These are phyloP conservation scores for Pichia californica DNA, from an alignment of 805 yeast genomes.

Conservation along the genomic window DNA sequence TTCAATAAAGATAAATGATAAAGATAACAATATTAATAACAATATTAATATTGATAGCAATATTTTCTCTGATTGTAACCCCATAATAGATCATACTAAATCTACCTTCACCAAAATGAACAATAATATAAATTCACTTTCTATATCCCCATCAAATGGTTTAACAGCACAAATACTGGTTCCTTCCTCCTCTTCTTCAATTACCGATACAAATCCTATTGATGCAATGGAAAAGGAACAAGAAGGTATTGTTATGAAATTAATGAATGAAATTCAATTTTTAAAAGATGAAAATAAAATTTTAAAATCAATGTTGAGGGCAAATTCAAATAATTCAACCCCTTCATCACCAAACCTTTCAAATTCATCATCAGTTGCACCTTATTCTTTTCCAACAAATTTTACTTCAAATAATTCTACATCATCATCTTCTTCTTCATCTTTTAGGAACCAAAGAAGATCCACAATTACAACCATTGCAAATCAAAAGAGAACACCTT, in stretches of 20 bases:
- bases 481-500: slow-evolving; percentile 18
- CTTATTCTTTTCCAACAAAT: slow-evolving; percentile 11
- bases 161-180: not conserved
- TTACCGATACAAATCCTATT: slow-evolving; percentile 33
- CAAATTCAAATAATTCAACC: not conserved
- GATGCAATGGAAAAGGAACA: slow-evolving; percentile 68
- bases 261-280: slow-evolving; percentile 54
- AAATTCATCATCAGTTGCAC: slow-evolving; percentile 13
- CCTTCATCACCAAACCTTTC: no score
- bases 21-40: no score
- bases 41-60: no score
- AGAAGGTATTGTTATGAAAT: slow-evolving; percentile 62
- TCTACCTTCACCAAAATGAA: no score
- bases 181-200: not conserved
- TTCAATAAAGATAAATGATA: no score
- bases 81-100: no score
- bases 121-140: not conserved
- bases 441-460: slow-evolving; percentile 18
- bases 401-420: slow-evolving; percentile 9
- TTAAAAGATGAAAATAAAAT: slow-evolving; percentile 48
- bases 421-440: slow-evolving; percentile 17
- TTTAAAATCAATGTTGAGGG: slow-evolving; percentile 28
- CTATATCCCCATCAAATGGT: not conserved
- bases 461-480: slow-evolving; percentile 20
- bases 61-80: no score